These are phyloP conservation scores for Aspergillus quadrilineatus DNA, from an alignment of 2,329 filamentous ascomycete genomes.

Conservation along the genomic window DNA sequence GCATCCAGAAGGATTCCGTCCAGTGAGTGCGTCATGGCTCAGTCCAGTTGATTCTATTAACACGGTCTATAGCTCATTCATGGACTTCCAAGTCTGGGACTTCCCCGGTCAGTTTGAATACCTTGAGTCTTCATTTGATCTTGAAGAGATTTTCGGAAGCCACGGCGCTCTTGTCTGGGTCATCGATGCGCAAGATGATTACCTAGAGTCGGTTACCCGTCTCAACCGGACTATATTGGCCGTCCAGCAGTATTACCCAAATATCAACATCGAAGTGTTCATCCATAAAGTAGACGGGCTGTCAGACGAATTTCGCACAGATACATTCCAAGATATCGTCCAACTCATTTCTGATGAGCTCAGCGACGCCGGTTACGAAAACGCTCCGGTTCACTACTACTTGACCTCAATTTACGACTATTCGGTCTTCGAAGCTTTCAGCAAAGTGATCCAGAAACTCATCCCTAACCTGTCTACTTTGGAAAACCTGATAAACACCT, in stretches of 20 bases:
- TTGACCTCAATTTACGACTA: constrained; percentile 98
- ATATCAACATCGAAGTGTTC: constrained; percentile 97
- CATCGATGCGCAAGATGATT: constrained; percentile 97
- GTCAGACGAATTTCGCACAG: constrained; percentile 92
- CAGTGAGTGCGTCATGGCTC: constrained; percentile 62
- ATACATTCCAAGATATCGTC: constrained; percentile 94
- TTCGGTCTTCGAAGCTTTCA: constrained; percentile 96
- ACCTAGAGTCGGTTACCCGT: constrained; percentile 82
- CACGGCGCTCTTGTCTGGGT: constrained; percentile 97
- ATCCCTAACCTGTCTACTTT: constrained; percentile 90
- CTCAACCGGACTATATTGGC: constrained; percentile 87
- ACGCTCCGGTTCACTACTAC: constrained; percentile 90
- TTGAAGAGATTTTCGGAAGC: constrained; percentile 89
- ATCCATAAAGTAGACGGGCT: constrained; percentile 99
- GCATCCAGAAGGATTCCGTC: constrained; percentile 92
- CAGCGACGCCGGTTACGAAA: constrained; percentile 88
- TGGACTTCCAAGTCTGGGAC: constrained; percentile 99
- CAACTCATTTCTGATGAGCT: constrained; percentile 96
- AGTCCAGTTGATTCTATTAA: background rate
- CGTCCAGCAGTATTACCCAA: constrained; percentile 82
- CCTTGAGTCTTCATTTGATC: constrained; percentile 83
- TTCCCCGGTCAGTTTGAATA: constrained; percentile 95
- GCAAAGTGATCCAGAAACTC: constrained; percentile 96
- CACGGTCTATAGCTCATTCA: constrained; percentile 72
- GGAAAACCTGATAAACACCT: constrained; percentile 88